Base-by-base conservation (phyloP, 768 basidiomycete genomes). In the Leucosporidium yakuticum region DNA sequence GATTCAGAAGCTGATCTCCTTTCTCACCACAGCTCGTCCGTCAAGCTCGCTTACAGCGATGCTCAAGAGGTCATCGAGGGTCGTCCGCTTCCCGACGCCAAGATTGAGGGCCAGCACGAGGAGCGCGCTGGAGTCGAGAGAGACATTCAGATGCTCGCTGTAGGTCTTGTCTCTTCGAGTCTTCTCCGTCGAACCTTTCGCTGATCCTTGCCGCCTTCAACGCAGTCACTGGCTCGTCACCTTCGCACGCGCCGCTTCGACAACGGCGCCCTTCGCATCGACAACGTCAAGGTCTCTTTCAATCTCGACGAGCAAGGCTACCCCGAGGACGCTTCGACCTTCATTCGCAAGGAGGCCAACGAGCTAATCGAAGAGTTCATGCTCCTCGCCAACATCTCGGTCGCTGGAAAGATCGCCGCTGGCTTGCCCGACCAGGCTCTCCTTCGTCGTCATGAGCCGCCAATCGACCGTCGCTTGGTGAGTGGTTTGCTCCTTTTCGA, bases 361-460 rank as follows among this genome's bases (percentile, higher is more conserved):
- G 82, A 82, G 32, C 78, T 98, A 36, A 85, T 98, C 51, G 90
- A 96, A 80, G 96, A 99, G 91, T 93, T 91, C 81, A 98, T 98
- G 95, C 81, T 98, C 23, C 82, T 95, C 63, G 87, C 89, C 71
- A 99, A 98, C 77, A 86, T 87, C 44, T 82, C 90, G 19, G 88
- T 94, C 50, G 93, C 96, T 15, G 91, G 94, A 77, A 88, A 93
- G 74, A 87, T 96, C 74, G 95, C 95, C 48, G 87, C 93, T 29
- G 86, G 92, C 74, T 85, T 98, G 31, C 93, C 96, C 32, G 96
- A 99, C 77, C 96, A 98, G 78, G 90, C 95, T n/a, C 83, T 99
- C 20, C 85, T 99, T 54, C 88, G 96, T 69, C 88, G 96, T 64
- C 94, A 98, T 75, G 96, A 98, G 77, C 84, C 82, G 32, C 96